Base-by-base conservation (phyloP, 257 asterid species). In the Asclepias syriaca region DNA sequence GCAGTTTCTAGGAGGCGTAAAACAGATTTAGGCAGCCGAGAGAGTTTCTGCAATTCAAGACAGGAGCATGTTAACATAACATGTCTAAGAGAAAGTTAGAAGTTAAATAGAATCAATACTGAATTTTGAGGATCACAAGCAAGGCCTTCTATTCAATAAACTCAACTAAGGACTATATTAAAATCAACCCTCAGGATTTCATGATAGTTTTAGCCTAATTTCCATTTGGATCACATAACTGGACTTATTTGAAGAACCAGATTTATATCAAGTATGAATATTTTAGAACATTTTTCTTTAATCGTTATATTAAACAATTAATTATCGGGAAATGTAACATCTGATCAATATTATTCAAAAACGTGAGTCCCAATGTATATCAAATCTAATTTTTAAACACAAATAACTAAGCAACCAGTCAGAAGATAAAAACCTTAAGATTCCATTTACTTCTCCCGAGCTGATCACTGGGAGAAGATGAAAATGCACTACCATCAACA, bases 401-500 rank as follows among this genome's bases (percentile, higher is more conserved):
- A 43, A 43, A 43, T 43, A 53, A 39, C 16, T 61, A 5, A 40
- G 22, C 29, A 29, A 68, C 13, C 65, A 58, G 76, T 66, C 40
- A 65, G 69, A 63, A 75, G 77, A 82, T 58, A 59, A 75, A 76
- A 66, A 94, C 98, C 99, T 95, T 91, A 86, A 95, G 84, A 85
- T 95, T 92, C 99, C 98, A 95, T 89, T 89, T 85, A 90, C 97
- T 92, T 84, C 79, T 87, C 77, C 94, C 98, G 74, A 95, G 95
- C 55, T 83, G 91, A 79, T 95, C 99, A 76, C 72, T 76, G 71
- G 93, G 84, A 83, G 96, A 91, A 77, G 95, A 88, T 78, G 98
- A 90, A 82, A 95, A 95, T 22, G 99, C 98, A 87, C 98, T 92
- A 79, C 99, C 99, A 86, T 95, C 99, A 77, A 95, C 97, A 87